Base-by-base conservation (phyloP, 108 stramenopile species). In the Skeletonema menzelii region DNA sequence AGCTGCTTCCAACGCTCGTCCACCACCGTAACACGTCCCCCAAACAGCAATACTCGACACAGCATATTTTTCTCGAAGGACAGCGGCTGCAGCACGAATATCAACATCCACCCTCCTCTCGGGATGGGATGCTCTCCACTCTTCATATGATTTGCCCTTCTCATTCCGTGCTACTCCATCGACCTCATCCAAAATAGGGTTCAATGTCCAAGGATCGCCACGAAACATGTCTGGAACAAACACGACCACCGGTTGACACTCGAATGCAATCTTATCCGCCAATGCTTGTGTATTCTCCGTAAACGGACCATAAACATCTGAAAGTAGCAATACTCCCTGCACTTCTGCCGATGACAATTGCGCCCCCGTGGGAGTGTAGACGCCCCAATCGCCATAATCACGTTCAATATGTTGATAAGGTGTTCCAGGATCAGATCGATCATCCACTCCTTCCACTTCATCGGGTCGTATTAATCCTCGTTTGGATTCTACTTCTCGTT, bases 191-290 rank as follows among this genome's bases (percentile, higher is more conserved):
- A 65, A 26, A 8, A 14, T 24, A 8, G 79, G 74, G 31, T 77
- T 83, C 20, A 68, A 35, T 10, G 69, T 76, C 94, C 94, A 95
- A 8, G 94, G 94, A 4, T 79, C 75, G 10, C 87, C 90, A 13
- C 87, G 80, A 76, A 95, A 95, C 17, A 95, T 65, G 79, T 95
- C 94, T 5, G 94, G 94, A 24, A 75, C 94, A 65, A 95, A 81
- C 27, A 92, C 91, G 22, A 95, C 94, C 32, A 90, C 87, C 15
- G 94, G 94, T 72, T 95, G 94, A 74, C 94, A 95, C 61, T 95
- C 94, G 47, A 92, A 95, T n/a, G 94, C 94, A 77, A 95, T 91
- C 61, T 92, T 95, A 67, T 92, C 94, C 22, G 91, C 91, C 56
- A 95, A 67, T 3, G 84, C 73, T 56, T 70, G 82, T 22, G 87